Evolutionary conservation across 257 asterid species (phyloP).

Genomic region (Voacanga thouarsii): DNA sequence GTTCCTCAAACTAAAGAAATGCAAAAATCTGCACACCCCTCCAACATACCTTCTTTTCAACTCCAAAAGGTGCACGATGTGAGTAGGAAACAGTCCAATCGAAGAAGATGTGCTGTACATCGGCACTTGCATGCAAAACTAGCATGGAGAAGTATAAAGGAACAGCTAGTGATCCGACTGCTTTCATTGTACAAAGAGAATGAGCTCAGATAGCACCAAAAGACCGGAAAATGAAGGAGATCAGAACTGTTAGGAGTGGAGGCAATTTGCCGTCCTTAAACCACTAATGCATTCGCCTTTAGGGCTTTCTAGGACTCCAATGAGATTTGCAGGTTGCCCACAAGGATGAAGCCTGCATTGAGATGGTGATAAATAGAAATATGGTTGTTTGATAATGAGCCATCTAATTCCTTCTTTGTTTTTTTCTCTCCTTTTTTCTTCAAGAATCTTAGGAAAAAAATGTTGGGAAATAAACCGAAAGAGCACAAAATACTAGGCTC

Average conservation of each 20-base stretch:
- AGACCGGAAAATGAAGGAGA: neutral
- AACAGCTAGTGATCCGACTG: neutral
- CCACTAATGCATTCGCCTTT: neutral
- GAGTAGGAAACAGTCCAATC: constrained; percentile 34
- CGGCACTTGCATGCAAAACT: constrained; percentile 1
- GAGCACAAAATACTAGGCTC: no score
- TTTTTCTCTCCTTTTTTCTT: no score
- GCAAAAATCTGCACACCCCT: neutral
- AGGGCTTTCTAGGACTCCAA: neutral
- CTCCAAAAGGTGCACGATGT: constrained; percentile 22
- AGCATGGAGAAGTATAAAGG: constrained; percentile 6
- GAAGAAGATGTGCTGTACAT: neutral
- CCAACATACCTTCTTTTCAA: constrained; percentile 20
- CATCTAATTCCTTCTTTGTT: neutral
- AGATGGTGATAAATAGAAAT: neutral
- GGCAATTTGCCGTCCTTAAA: neutral
- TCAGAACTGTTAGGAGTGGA: neutral
- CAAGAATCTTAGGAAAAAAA: no score
- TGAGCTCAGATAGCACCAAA: no score
- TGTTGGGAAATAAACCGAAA: no score
- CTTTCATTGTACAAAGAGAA: neutral
- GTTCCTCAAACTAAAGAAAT: neutral
- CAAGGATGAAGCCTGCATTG: constrained; percentile 1
- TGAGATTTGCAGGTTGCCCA: constrained; percentile 12
- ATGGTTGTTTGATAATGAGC: neutral